Base-by-base conservation (phyloP, 192 early-diverging fungal species). In the Gaertneriomyces semiglobifer region DNA sequence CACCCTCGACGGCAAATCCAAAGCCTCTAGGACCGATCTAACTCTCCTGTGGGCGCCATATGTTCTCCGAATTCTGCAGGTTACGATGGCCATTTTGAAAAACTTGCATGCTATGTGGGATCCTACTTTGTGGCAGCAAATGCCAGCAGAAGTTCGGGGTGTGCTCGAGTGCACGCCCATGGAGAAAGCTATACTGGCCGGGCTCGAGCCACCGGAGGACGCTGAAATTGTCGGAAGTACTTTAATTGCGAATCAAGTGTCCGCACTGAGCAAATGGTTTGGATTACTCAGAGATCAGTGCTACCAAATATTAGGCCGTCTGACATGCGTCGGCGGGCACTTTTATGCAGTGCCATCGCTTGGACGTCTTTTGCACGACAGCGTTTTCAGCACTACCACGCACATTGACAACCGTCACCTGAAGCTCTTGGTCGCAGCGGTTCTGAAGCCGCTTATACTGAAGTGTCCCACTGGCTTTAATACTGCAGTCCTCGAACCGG, bases 381-480 rank as follows among this genome's bases (percentile, higher is more conserved):
- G 44, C 10, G 5, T 79, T 7, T 62, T 76, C 44, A 44, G 47
- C 6, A 20, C n/a, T 47, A 67, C 69, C 16, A 44, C 7, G 45
- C 40, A 43, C 41, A 60, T 79, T 6, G 71, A 68, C 45, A 76
- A 66, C 46, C 62, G 63, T 14, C 74, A 79, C 51, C 76, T 70
- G 77, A 79, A 73, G 50, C 16, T 39, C n/a, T n/a, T 71, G 6
- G 16, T 79, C 33, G 41, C n/a, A 39, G 63, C 41, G 41, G 25
- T n/a, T 58, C 19, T 79, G 53, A 57, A 58, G 33, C 75, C 72
- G 44, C 39, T 80, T 25, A 48, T 75, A 4, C 19, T 72, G 10
- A 66, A 72, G 50, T 77, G 78, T 42, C 76, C 75, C 1, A 1
- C 65, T 16, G 25, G 25, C 9, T 53, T 53, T 12, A 39, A 48